phyloP scores from a whole-genome alignment of 2,329 filamentous ascomycete genomes.

The Diaporthe longicolla region DNA sequence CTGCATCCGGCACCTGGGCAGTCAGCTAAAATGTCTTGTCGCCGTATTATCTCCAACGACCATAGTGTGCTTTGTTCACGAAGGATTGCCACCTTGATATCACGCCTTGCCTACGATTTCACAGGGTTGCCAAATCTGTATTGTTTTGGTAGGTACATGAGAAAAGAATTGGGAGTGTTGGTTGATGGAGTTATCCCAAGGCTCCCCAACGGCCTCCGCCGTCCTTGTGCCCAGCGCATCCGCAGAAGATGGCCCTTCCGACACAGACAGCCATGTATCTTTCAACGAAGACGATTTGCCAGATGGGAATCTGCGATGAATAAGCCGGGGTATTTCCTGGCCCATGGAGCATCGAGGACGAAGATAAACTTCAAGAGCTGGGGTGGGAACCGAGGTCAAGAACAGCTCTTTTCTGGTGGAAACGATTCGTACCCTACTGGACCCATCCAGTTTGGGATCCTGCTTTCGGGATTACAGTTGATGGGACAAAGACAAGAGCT shows the following conservation, averaged over 20 bases:
- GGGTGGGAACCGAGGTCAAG: neutral
- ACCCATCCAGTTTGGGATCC: neutral
- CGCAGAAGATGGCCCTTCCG: neutral
- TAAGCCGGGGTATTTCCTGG: neutral
- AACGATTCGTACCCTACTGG: constrained; percentile 5
- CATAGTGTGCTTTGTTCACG: neutral
- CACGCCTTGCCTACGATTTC: neutral
- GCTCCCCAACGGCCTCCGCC: neutral
- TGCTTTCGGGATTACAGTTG: neutral
- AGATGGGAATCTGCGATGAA: neutral
- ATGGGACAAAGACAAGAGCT: constrained; percentile 1
- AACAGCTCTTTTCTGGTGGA: neutral
- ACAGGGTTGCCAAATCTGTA: too few relatives aligned
- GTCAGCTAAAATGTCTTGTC: neutral
- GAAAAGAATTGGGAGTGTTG: neutral
- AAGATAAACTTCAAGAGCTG: neutral
- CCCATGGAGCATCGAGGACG: neutral
- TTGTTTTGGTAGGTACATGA: too few relatives aligned
- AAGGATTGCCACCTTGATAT: neutral
- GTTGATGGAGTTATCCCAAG: neutral
- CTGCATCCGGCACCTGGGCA: constrained; percentile 15
- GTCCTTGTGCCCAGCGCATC: neutral
- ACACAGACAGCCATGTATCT: neutral
- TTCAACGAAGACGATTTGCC: neutral
- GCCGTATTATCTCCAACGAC: neutral